A percentile compares a stretch with the other conserved stretches of the same genome.
These are phyloP conservation scores for Chaetomium tenue DNA, from an alignment of 495 filamentous ascomycete genomes.

Conservation along the genomic window DNA sequence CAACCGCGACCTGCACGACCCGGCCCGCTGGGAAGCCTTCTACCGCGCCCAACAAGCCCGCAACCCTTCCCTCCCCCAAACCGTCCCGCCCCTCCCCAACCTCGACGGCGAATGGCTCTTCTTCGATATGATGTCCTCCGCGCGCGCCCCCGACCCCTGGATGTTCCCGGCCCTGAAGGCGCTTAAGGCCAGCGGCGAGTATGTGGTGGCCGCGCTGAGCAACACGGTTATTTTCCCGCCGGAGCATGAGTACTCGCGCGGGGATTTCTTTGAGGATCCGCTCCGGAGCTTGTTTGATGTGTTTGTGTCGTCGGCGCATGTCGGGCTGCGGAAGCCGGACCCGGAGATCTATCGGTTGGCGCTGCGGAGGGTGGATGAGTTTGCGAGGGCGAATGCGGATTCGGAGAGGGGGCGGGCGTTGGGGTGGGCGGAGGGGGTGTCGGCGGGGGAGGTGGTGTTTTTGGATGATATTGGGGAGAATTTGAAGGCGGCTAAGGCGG, in stretches of 20 bases:
- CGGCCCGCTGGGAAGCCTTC: slow-evolving; percentile 61
- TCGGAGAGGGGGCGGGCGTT: slow-evolving; percentile 39
- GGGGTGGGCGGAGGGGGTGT: slow-evolving; percentile 53
- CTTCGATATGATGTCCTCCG: slow-evolving; percentile 84
- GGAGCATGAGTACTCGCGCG: slow-evolving; percentile 54
- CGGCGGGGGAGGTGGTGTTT: slow-evolving; percentile 73
- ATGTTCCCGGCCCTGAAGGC: slow-evolving; percentile 82
- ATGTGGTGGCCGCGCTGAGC: slow-evolving; percentile 75
- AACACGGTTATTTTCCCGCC: slow-evolving; percentile 84
- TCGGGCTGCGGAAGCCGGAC: slow-evolving; percentile 86
- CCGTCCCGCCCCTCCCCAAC: slow-evolving; percentile 62
- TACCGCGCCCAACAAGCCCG: slow-evolving; percentile 39
- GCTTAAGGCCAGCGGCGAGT: slow-evolving; percentile 60
- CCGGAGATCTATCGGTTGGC: slow-evolving; percentile 75
- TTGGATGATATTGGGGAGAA: slow-evolving; percentile 97
- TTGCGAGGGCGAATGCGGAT: slow-evolving; percentile 48
- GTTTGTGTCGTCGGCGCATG: slow-evolving; percentile 79
- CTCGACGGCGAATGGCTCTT: slow-evolving; percentile 82
- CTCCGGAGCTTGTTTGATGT: slow-evolving; percentile 69
- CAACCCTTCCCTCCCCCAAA: slow-evolving; percentile 35
- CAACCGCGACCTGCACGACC: slow-evolving; percentile 65
- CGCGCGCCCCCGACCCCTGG: slow-evolving; percentile 71
- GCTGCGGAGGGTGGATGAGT: slow-evolving; percentile 59
- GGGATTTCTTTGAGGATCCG: slow-evolving; percentile 44
- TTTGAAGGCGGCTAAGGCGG: slow-evolving; percentile 70